These are phyloP conservation scores for Gymnopus androsaceus DNA, from an alignment of 1,284 basidiomycete genomes.

Conservation along the genomic window DNA sequence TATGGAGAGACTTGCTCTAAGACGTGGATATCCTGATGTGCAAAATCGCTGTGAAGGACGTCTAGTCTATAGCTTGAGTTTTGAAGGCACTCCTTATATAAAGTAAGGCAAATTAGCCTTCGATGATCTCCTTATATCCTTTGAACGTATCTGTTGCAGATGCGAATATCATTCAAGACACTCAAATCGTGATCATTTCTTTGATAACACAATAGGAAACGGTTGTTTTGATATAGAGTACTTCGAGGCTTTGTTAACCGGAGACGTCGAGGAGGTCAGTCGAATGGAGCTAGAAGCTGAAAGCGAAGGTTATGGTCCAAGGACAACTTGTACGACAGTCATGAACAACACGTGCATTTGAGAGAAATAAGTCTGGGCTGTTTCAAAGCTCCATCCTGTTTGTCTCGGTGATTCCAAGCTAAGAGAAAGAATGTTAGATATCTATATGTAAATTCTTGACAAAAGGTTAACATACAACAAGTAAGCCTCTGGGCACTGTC, in stretches of 20 bases:
- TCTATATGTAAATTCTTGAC: too few species aligned
- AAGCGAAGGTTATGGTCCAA: conserved; percentile 22
- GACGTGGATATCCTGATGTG: background rate
- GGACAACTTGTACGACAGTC: conserved; percentile 16
- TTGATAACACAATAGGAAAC: conserved; percentile 16
- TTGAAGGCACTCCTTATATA: conserved; percentile 9
- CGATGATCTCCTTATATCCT: background rate
- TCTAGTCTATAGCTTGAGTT: conserved; percentile 13
- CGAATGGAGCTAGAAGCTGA: conserved; percentile 20
- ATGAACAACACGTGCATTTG: conserved; percentile 19
- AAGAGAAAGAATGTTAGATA: too few species aligned
- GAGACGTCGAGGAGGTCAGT: conserved; percentile 23
- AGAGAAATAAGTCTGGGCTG: conserved; percentile 8
- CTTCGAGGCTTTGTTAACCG: conserved; percentile 24
- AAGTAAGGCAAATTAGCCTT: background rate
- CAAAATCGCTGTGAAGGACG: conserved; percentile 15
- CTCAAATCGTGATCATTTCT: conserved; percentile 19
- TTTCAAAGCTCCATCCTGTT: conserved; percentile 6
- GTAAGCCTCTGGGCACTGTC: conserved; percentile 7
- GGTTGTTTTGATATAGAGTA: conserved; percentile 23
- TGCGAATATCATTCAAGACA: conserved; percentile 22
- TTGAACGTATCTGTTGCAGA: conserved; percentile 16
- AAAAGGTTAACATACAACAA: conserved; percentile 4
- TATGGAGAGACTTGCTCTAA: background rate
- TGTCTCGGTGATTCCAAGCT: conserved; percentile 14